These are phyloP conservation scores for Ganoderma boninense DNA, from an alignment of 1,284 basidiomycete genomes.

Conservation along the genomic window DNA sequence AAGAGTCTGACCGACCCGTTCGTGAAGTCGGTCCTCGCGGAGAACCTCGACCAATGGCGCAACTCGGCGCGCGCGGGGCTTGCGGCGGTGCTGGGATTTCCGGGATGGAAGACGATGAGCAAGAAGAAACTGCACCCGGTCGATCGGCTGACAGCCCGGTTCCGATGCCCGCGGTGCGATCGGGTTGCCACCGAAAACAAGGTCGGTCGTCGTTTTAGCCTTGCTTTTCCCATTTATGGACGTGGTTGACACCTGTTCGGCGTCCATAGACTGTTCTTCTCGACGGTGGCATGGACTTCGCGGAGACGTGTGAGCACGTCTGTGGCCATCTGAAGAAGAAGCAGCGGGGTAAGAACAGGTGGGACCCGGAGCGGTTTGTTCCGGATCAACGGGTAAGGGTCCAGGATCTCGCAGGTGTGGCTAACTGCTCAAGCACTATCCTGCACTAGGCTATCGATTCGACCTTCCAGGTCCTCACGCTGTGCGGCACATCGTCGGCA, in stretches of 20 bases:
- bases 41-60: constrained; percentile 59
- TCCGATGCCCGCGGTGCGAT: constrained; percentile 60
- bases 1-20: constrained; percentile 35
- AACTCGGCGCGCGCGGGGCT: constrained; percentile 51
- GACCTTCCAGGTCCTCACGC: constrained; percentile 47
- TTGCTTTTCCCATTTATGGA: background rate
- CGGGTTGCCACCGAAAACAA: constrained; percentile 6
- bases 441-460: constrained; percentile 52
- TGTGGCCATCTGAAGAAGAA: constrained; percentile 49
- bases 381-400: constrained; percentile 62
- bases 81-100: constrained; percentile 54
- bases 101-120: constrained; percentile 57
- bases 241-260: background rate
- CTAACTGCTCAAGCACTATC: background rate
- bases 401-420: background rate
- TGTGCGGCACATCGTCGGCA: constrained; percentile 44
- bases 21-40: constrained; percentile 48
- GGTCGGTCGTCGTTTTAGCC: background rate
- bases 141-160: constrained; percentile 64
- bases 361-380: constrained; percentile 59
- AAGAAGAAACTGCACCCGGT: constrained; percentile 59
- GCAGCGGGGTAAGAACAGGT: constrained; percentile 44
- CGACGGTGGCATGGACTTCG: constrained; percentile 57
- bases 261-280: constrained; percentile 33
- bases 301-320: constrained; percentile 62